These are phyloP conservation scores for Chlorella variabilis DNA, from an alignment of 163 green algal species.

Conservation along the genomic window DNA sequence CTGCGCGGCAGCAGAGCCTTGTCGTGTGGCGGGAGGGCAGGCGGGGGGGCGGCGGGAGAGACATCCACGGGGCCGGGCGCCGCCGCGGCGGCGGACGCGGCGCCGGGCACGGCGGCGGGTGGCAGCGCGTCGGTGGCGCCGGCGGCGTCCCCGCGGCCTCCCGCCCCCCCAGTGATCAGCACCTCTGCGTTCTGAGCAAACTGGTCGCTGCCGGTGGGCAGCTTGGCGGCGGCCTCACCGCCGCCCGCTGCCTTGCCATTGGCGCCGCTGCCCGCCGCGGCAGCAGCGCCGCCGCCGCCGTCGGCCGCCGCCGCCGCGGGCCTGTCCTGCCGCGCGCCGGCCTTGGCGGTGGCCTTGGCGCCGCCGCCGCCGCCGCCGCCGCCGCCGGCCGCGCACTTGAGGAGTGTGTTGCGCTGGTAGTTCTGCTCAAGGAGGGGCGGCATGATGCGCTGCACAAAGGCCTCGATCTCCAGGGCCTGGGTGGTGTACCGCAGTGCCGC, in stretches of 20 bases:
- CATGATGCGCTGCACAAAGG: constrained; percentile 47
- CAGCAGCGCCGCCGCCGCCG: background rate
- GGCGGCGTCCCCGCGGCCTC: background rate
- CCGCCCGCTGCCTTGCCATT: background rate
- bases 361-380: background rate
- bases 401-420: constrained; percentile 32
- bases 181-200: constrained; percentile 40
- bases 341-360: background rate
- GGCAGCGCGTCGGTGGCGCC: background rate
- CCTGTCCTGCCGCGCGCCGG: background rate
- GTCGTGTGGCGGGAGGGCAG: background rate
- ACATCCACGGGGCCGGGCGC: background rate
- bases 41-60: background rate
- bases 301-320: too few relatives aligned
- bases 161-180: constrained; percentile 26
- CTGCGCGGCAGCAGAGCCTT: constrained; percentile 30
- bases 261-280: background rate
- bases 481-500: constrained; percentile 54
- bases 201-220: constrained; percentile 23
- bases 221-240: background rate
- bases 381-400: background rate
- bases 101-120: background rate
- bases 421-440: constrained; percentile 46
- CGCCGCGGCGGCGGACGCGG: background rate
- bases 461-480: constrained; percentile 24